Percentiles rank a stretch among this genome's conserved stretches.
These are phyloP conservation scores for Eucalyptus melliodora DNA, from an alignment of 345 rosid genomes.

Conservation along the genomic window DNA sequence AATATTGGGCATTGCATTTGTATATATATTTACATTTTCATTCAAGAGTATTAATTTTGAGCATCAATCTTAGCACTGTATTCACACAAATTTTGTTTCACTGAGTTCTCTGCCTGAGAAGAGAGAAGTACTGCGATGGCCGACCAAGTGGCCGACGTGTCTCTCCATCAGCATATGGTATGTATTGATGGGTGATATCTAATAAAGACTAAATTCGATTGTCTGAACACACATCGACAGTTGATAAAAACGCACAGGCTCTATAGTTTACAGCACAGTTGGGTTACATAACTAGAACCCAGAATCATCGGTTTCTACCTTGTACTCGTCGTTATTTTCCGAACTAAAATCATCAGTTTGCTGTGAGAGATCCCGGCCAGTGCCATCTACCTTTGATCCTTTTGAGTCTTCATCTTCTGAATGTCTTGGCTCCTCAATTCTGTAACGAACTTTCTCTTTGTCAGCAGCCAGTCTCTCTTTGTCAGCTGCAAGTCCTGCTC, in stretches of 20 bases:
- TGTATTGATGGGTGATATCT: neutral
- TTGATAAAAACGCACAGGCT: neutral
- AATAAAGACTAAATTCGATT: neutral
- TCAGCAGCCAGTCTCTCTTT: neutral
- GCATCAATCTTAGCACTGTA: neutral
- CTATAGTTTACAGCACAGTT: neutral
- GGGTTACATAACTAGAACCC: constrained; percentile 11
- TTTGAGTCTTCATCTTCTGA: neutral
- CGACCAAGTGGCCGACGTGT: neutral
- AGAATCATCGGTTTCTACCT: constrained; percentile 12
- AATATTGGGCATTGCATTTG: neutral
- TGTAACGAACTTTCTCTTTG: neutral
- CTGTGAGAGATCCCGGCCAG: neutral
- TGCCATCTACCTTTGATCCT: neutral
- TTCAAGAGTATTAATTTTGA: neutral
- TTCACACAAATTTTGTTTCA: neutral
- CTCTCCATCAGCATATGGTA: neutral
- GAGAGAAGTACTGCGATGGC: neutral
- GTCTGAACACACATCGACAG: neutral
- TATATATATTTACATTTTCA: neutral
- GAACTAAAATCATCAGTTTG: constrained; percentile 1
- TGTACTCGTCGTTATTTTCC: constrained; percentile 8
- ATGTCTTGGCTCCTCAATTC: neutral
- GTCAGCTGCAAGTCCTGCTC: neutral
- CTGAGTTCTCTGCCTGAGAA: neutral